Evolutionary conservation across 1,139 yeast species (phyloP).

Genomic region (Debaryomyces nepalensis): DNA sequence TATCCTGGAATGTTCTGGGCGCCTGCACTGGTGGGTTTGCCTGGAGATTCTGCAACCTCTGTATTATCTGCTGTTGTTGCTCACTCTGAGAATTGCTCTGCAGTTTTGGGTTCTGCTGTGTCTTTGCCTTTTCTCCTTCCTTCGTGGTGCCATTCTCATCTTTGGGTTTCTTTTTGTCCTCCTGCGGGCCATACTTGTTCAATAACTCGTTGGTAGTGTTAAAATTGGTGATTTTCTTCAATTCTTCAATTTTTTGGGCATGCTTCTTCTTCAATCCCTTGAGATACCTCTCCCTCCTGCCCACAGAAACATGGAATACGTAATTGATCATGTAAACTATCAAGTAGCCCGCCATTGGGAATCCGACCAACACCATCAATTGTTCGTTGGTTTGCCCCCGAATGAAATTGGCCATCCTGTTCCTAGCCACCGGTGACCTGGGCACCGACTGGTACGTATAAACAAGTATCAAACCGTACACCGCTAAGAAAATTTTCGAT

Average conservation of each 20-base stretch:
- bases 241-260: conserved; percentile 65
- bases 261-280: conserved; percentile 53
- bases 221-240: conserved; percentile 80
- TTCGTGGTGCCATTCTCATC: not conserved
- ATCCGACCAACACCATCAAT: conserved; percentile 25
- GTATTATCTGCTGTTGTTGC: conserved; percentile 6
- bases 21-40: conserved; percentile 13
- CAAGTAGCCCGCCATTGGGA: conserved; percentile 35
- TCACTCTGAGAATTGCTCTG: not conserved
- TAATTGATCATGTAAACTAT: conserved; percentile 27
- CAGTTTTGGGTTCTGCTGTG: not conserved
- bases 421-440: conserved; percentile 20
- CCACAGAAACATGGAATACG: conserved; percentile 31
- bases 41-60: conserved; percentile 5
- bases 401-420: conserved; percentile 19
- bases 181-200: conserved; percentile 60
- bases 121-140: not conserved
- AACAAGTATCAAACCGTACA: conserved; percentile 39
- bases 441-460: conserved; percentile 32
- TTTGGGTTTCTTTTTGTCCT: conserved; percentile 24
- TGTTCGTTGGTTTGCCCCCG: conserved; percentile 24
- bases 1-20: conserved; percentile 42
- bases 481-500: conserved; percentile 31
- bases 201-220: conserved; percentile 75
- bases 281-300: conserved; percentile 24